Conservation (phyloP, 2,329 filamentous ascomycete genomes). For the Aspergillus ruber region DNA sequence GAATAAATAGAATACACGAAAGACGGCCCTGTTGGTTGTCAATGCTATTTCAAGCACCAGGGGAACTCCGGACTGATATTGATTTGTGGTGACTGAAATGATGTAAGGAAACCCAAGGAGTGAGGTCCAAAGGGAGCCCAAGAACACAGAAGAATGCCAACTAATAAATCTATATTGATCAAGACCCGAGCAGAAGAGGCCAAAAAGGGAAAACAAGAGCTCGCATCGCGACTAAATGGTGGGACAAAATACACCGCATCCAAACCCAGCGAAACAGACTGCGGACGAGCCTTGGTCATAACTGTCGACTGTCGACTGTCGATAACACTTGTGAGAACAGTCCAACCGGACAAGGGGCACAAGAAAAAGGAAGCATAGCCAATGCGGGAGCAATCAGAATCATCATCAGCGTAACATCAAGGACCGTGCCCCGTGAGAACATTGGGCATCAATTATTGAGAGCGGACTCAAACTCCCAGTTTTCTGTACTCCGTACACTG, state of each 20-base stretch:
- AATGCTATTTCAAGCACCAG: background rate
- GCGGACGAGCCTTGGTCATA: background rate
- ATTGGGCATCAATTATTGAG: background rate
- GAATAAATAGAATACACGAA: conserved; percentile 29
- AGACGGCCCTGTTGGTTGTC: conserved; percentile 16
- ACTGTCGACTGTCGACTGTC: background rate
- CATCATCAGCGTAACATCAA: background rate
- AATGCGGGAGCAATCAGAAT: background rate
- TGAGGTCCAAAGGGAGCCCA: background rate
- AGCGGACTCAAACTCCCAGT: background rate
- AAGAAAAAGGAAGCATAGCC: background rate
- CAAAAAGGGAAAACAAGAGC: background rate
- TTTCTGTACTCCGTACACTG: too few species aligned
- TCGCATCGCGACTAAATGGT: too few species aligned
- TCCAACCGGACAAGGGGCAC: background rate
- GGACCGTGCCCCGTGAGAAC: background rate
- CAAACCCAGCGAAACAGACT: background rate
- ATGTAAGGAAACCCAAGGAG: background rate
- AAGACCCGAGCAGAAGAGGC: background rate
- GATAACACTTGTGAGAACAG: background rate
- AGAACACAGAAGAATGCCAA: background rate
- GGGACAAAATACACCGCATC: too few species aligned
- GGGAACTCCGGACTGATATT: background rate
- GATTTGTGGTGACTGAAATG: background rate
- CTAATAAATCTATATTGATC: background rate